phyloP scores from a whole-genome alignment of 164 flowering plant genomes.

The Tinospora cordifolia region DNA sequence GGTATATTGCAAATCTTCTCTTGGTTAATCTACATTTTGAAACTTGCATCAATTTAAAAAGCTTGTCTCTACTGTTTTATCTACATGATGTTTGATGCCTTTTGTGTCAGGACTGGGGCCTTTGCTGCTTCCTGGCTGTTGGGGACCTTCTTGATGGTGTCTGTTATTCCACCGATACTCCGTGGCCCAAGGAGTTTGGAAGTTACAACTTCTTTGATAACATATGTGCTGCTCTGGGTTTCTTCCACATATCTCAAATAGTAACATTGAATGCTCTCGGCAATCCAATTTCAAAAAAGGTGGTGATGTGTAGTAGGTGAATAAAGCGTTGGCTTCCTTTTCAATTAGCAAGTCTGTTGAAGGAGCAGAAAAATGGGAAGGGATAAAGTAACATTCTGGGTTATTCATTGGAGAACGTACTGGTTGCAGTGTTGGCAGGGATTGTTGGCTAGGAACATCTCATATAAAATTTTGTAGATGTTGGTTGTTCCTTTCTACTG shows the following conservation, averaged over 20 bases:
- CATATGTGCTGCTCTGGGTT: slow-evolving; percentile 81
- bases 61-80: neutral
- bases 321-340: neutral
- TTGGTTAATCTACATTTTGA: neutral
- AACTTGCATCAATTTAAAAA: neutral
- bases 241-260: slow-evolving; percentile 75
- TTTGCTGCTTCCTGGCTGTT: slow-evolving; percentile 79
- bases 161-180: slow-evolving; percentile 77
- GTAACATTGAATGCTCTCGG: neutral
- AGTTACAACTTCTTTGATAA: slow-evolving; percentile 66
- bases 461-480: neutral
- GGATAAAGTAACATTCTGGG: neutral
- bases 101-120: slow-evolving; percentile 62
- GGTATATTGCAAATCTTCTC: slow-evolving; percentile 41
- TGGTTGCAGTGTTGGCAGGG: neutral
- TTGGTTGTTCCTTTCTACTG: neutral
- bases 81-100: neutral
- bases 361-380: neutral
- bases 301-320: neutral
- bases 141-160: slow-evolving; percentile 92
- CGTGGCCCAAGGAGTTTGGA: slow-evolving; percentile 82
- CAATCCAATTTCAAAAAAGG: slow-evolving; percentile 15
- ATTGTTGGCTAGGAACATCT: slow-evolving; percentile 1
- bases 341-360: neutral
- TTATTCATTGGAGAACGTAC: slow-evolving; percentile 4